A percentile compares a stretch with the other conserved stretches of the same genome.
phyloP scores from a whole-genome alignment of 805 yeast species.

The Zygosaccharomyces rouxii region DNA sequence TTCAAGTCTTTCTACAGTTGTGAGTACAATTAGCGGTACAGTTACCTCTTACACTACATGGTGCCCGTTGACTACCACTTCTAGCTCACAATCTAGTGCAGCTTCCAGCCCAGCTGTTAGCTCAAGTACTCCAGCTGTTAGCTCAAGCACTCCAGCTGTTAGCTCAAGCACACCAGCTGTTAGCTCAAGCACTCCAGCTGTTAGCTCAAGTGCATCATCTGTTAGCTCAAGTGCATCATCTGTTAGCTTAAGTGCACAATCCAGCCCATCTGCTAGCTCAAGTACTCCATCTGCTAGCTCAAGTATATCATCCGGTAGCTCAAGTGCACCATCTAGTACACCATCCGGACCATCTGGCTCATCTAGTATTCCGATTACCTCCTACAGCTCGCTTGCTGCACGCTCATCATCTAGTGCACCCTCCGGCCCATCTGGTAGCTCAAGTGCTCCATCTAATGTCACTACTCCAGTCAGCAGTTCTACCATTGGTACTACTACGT shows the following conservation, averaged over 20 bases:
- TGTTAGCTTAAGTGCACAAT: neutral
- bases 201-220: no score
- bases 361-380: neutral
- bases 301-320: neutral
- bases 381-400: neutral
- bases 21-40: constrained; percentile 30
- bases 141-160: neutral
- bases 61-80: constrained; percentile 33
- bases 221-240: no score
- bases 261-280: neutral
- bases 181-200: neutral
- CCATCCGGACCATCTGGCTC: neutral
- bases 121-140: neutral
- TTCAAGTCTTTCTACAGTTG: constrained; percentile 27
- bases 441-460: neutral
- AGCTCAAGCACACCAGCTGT: neutral
- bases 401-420: neutral
- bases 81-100: neutral
- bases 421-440: neutral
- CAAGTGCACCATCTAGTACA: neutral
- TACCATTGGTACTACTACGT: neutral
- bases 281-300: neutral
- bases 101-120: neutral
- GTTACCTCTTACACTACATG: constrained; percentile 41
- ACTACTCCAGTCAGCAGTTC: neutral